Percentiles rank a stretch among this genome's conserved stretches.
Evolutionary conservation across 306 rosid species (phyloP).

Genomic region (Crotalaria pallida): DNA sequence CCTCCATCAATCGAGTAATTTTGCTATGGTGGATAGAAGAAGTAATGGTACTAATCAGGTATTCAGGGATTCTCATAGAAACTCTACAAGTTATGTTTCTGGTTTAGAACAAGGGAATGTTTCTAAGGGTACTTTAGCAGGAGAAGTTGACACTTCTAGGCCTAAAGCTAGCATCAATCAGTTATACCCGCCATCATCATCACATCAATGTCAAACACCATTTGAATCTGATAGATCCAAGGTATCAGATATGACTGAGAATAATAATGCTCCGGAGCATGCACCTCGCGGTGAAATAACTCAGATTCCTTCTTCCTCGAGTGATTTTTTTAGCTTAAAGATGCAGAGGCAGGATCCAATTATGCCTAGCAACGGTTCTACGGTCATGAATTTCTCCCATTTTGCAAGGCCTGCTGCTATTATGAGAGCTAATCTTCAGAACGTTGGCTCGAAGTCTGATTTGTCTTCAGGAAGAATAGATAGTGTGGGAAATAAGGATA

Average conservation of each 20-base stretch:
- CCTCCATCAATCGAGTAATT: slow-evolving; percentile 31
- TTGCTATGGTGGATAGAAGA: slow-evolving; percentile 41
- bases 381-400: slow-evolving; percentile 76
- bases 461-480: slow-evolving; percentile 34
- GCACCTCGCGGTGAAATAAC: slow-evolving; percentile 32
- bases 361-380: slow-evolving; percentile 38
- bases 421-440: slow-evolving; percentile 62
- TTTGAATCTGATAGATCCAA: slow-evolving; percentile 46
- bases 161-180: slow-evolving; percentile 38
- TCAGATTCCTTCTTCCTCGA: slow-evolving; percentile 43
- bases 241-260: slow-evolving; percentile 35
- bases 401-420: slow-evolving; percentile 80
- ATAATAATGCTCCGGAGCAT: slow-evolving; percentile 32
- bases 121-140: slow-evolving; percentile 44
- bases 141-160: slow-evolving; percentile 36
- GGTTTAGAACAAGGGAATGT: slow-evolving; percentile 40
- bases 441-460: slow-evolving; percentile 35
- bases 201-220: slow-evolving; percentile 53
- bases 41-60: slow-evolving; percentile 38
- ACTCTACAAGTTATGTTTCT: slow-evolving; percentile 1
- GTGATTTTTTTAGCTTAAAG: slow-evolving; percentile 41
- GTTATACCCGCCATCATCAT: slow-evolving; percentile 37
- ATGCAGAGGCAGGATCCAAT: slow-evolving; percentile 50
- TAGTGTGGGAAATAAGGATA: slow-evolving; percentile 34
- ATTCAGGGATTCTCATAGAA: slow-evolving; percentile 40